Conservation (phyloP, 1,139 yeast species). For the Yamadazyma songkhlaensis region DNA sequence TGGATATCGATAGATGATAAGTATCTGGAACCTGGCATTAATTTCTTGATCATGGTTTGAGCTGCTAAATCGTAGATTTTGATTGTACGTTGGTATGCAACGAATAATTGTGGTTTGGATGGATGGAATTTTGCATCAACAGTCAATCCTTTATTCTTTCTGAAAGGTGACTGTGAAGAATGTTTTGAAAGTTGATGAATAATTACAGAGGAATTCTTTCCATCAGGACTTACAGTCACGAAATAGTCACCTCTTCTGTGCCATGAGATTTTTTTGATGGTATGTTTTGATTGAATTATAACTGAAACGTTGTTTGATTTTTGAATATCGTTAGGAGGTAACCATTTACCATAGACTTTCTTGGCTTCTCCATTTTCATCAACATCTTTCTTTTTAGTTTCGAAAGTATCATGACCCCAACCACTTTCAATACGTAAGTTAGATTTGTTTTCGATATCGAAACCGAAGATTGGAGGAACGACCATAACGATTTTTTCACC, state of each 20-base stretch:
- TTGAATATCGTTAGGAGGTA: conserved; percentile 69
- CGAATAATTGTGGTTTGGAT: conserved; percentile 88
- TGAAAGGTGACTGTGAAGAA: conserved; percentile 95
- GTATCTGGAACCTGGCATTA: conserved; percentile 96
- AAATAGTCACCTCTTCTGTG: conserved; percentile 97
- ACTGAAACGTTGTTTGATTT: conserved; percentile 69
- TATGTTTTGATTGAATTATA: conserved; percentile 62
- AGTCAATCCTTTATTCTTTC: conserved; percentile 87
- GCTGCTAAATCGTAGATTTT: conserved; percentile 87
- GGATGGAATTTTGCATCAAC: conserved; percentile 98
- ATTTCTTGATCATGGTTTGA: conserved; percentile 77
- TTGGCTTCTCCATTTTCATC: conserved; percentile 42
- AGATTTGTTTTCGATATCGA: conserved; percentile 80
- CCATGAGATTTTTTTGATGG: conserved; percentile 87
- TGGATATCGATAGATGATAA: conserved; percentile 88
- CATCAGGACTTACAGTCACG: conserved; percentile 89
- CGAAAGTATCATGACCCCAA: conserved; percentile 85
- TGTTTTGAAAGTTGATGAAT: conserved; percentile 95
- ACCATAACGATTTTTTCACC: conserved; percentile 77
- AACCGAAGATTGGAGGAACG: conserved; percentile 90
- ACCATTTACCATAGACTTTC: conserved; percentile 77
- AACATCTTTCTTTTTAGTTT: conserved; percentile 39
- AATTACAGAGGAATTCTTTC: conserved; percentile 82
- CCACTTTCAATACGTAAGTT: conserved; percentile 81
- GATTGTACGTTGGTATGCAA: conserved; percentile 89